A percentile compares a stretch with the other conserved stretches of the same genome.
phyloP scores from a whole-genome alignment of 2,329 filamentous ascomycete species.

The Colletotrichum liriopes region DNA sequence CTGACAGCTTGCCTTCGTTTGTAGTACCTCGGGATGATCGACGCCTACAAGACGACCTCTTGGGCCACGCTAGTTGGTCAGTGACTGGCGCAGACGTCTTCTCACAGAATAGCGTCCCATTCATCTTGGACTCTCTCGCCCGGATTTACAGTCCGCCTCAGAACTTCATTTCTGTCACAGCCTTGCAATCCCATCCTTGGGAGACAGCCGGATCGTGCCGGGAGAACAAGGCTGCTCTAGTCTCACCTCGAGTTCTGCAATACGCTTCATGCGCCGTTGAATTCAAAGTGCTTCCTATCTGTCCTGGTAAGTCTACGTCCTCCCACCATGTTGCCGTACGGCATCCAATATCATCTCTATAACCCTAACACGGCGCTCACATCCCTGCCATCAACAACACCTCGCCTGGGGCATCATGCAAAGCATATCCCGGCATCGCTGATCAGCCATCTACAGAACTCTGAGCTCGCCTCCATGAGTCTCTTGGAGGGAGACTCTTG shows the following conservation, averaged over 20 bases:
- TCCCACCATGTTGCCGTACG: background rate
- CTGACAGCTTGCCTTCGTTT: background rate
- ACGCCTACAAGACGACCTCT: background rate
- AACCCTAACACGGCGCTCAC: background rate
- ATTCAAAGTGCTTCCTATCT: background rate
- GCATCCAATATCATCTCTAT: too few species aligned
- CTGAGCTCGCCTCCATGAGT: constrained; percentile 64
- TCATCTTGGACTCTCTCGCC: too few species aligned
- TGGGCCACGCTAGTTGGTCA: too few species aligned
- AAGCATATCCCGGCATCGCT: constrained; percentile 61
- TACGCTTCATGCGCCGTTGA: background rate
- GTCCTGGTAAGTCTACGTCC: background rate
- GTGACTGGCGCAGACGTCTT: too few species aligned
- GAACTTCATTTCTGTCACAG: background rate
- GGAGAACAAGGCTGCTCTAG: background rate
- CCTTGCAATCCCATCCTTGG: background rate
- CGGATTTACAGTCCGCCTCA: background rate
- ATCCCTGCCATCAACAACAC: background rate
- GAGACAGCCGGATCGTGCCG: background rate
- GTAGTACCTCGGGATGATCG: background rate
- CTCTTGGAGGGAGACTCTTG: constrained; percentile 60
- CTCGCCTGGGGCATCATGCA: constrained; percentile 54
- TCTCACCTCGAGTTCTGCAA: too few species aligned
- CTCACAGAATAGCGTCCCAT: background rate
- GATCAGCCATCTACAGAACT: constrained; percentile 63